Conservation (phyloP, 2,329 filamentous ascomycete species). For the Bretziella fagacearum region DNA sequence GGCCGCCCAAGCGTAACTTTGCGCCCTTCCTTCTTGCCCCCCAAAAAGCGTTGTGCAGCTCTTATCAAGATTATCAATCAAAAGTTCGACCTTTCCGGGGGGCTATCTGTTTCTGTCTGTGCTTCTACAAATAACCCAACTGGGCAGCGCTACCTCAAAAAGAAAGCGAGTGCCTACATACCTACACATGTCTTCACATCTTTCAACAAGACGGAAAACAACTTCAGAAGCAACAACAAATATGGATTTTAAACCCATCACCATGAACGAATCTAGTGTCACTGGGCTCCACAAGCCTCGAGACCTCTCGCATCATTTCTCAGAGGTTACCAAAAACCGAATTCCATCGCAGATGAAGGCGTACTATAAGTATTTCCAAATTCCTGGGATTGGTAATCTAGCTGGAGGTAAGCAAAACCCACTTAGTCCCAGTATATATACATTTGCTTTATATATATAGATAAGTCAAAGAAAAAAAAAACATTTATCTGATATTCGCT, state of each 20-base stretch:
- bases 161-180: no score
- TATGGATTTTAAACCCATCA: not conserved
- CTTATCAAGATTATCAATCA: slow-evolving; percentile 14
- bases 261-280: not conserved
- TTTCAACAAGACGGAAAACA: not conserved
- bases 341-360: slow-evolving; percentile 52
- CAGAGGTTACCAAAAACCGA: slow-evolving; percentile 48
- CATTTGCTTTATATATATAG: not conserved
- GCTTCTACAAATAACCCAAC: not conserved
- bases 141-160: not conserved
- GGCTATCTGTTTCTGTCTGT: not conserved
- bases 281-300: slow-evolving; percentile 29
- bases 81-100: not conserved
- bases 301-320: slow-evolving; percentile 68
- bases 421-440: slow-evolving; percentile 15
- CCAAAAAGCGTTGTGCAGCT: not conserved
- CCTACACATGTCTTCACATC: not conserved
- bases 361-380: slow-evolving; percentile 70
- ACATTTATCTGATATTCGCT: not conserved
- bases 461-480: no score
- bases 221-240: not conserved
- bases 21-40: not conserved
- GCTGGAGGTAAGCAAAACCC: slow-evolving; percentile 37
- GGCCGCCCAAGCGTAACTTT: no score
- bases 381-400: slow-evolving; percentile 44